Evolutionary conservation across 768 basidiomycete species (phyloP), one percentile per base, ranked within the genome.

Genomic region (Tylopilus vinaceipallidus): DNA sequence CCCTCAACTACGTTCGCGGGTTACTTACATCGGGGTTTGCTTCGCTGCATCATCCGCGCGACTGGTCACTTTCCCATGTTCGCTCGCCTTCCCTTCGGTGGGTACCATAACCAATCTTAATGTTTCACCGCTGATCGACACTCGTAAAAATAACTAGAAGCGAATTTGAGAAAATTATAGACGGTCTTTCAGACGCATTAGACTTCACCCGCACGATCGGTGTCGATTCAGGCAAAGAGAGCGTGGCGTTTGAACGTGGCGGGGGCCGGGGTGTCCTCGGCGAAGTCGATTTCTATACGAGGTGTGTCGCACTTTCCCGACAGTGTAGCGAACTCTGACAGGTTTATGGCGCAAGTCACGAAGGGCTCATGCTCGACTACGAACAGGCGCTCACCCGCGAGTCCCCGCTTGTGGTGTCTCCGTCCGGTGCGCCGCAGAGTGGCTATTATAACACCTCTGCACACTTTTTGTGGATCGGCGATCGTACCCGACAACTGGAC

Each of bases 401-500:
- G 49, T 77, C 86, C 49, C 71, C 83, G 6, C 42, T 78, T 0
- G 75, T 71, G 20, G 55, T 49, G 16, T 45, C 66, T 6, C 41
- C 26, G 16, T 49, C 55, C n/a, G 51, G 54, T 30, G 11, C 37
- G 11, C 23, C 52, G n/a, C 51, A 54, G 32, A 73, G 68, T 37
- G 82, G 77, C 32, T 80, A 78, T 65, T 98, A 95, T 71, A 95
- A 98, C 64, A 88, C 90, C 14, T 91, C 91, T 3, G 90, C 92
- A 8, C 94, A 95, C 66, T 95, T 97, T 71, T 69, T 98, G 42
- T 99, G 95, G 95, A 91, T 99, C 46, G 95, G 95, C 0, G 97
- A 99, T 70, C 82, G 95, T 44, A 99, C 95, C 5, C 75, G 95
- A 34, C 91, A 95, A 68, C 74, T 98, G 0, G 80, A 83, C 39